A percentile compares a stretch with the other conserved stretches of the same genome.
phyloP scores from a whole-genome alignment of 306 rosid genomes.

The Quercus alba region DNA sequence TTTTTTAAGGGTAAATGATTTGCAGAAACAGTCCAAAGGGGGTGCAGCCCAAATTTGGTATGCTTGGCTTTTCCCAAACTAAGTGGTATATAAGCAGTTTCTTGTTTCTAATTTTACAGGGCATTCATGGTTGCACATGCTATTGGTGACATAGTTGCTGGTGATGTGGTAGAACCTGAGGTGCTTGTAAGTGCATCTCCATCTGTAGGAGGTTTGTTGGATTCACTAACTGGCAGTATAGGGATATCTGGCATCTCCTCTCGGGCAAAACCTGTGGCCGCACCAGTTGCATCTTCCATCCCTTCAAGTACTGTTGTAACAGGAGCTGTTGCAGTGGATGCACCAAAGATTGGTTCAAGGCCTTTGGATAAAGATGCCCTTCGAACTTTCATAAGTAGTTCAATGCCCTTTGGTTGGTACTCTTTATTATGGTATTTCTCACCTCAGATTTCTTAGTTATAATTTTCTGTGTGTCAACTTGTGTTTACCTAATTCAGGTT shows the following conservation, averaged over 20 bases:
- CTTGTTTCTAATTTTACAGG: conserved; percentile 42
- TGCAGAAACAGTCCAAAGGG: too few species aligned
- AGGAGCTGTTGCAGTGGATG: conserved; percentile 64
- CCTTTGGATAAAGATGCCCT: conserved; percentile 86
- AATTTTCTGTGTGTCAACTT: conserved; percentile 20
- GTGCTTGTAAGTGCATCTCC: conserved; percentile 69
- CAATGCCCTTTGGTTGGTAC: conserved; percentile 99
- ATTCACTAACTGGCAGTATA: conserved; percentile 86
- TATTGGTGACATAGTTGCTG: conserved; percentile 81
- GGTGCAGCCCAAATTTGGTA: not conserved
- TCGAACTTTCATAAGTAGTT: conserved; percentile 78
- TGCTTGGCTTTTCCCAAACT: not conserved
- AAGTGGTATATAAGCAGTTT: conserved; percentile 11
- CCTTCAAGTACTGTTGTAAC: conserved; percentile 46
- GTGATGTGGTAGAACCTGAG: conserved; percentile 80
- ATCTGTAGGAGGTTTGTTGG: conserved; percentile 94
- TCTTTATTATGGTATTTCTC: conserved; percentile 67
- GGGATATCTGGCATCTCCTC: conserved; percentile 83
- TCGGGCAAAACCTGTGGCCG: conserved; percentile 75
- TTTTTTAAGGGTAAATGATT: too few species aligned
- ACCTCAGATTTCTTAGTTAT: conserved; percentile 29
- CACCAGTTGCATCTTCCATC: conserved; percentile 58
- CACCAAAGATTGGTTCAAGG: conserved; percentile 59
- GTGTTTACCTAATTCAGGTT: conserved; percentile 23
- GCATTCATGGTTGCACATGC: conserved; percentile 88